Evolutionary conservation across 2,329 filamentous ascomycete species (phyloP).

Genomic region (Septoria linicola): DNA sequence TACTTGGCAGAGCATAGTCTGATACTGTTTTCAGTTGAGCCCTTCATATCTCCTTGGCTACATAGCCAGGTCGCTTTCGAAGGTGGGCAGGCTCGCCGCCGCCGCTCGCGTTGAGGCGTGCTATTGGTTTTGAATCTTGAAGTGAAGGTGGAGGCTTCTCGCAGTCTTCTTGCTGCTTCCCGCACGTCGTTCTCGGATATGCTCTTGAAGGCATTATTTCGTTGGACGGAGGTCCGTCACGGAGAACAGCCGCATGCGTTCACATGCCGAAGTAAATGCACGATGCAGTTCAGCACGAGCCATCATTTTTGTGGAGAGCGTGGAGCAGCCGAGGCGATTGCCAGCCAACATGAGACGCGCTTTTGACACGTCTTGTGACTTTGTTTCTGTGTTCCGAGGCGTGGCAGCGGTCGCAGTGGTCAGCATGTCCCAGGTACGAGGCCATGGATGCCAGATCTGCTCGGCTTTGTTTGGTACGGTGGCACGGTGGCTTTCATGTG

Average conservation of each 20-base stretch:
- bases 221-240: not conserved
- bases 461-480: conserved; percentile 12
- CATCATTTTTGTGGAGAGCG: not conserved
- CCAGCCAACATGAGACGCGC: not conserved
- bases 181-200: too few relatives aligned
- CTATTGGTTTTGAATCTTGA: too few relatives aligned
- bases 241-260: not conserved
- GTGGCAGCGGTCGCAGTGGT: not conserved
- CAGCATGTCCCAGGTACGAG: not conserved
- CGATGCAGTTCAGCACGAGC: not conserved
- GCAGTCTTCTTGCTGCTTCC: too few relatives aligned
- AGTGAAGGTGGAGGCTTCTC: too few relatives aligned
- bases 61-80: too few relatives aligned
- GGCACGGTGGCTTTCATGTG: conserved; percentile 15
- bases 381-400: not conserved
- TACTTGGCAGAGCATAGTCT: too few relatives aligned
- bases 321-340: not conserved
- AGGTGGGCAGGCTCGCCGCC: too few relatives aligned
- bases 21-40: too few relatives aligned
- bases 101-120: too few relatives aligned
- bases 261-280: not conserved
- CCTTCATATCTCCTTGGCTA: too few relatives aligned
- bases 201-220: not conserved
- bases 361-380: not conserved
- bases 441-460: not conserved